A percentile compares a stretch with the other conserved stretches of the same genome.
phyloP scores from a whole-genome alignment of 2,329 filamentous ascomycete genomes.

The Penicillium vulpinum region DNA sequence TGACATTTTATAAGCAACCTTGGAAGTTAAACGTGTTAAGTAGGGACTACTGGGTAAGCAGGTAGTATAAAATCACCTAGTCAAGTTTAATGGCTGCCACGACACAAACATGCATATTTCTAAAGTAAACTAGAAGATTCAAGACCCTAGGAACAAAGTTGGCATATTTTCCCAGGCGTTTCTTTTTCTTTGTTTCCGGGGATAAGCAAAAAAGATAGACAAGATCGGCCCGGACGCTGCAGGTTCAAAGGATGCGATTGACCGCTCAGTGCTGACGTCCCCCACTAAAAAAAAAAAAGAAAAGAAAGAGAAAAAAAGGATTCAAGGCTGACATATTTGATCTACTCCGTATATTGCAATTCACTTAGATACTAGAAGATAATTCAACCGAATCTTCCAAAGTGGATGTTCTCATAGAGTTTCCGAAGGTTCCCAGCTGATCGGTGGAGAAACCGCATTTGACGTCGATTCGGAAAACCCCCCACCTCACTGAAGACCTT shows the following conservation, averaged over 20 bases:
- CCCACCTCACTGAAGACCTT: slow-evolving; percentile 23
- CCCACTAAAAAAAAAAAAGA: neutral
- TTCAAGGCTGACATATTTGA: neutral
- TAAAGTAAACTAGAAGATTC: neutral
- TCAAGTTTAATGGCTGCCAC: neutral
- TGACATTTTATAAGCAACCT: neutral
- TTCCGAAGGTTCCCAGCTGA: slow-evolving; percentile 30
- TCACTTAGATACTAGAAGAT: no score
- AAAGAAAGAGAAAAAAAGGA: neutral
- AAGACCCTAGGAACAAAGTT: neutral
- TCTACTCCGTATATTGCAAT: neutral
- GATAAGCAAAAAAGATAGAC: neutral
- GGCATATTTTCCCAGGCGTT: neutral
- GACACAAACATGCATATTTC: neutral
- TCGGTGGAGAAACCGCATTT: slow-evolving; percentile 37
- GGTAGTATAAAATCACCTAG: neutral
- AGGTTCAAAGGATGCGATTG: slow-evolving; percentile 12
- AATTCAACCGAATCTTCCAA: no score
- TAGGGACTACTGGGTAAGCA: neutral
- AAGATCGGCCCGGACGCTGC: slow-evolving; percentile 4
- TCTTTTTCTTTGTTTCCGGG: slow-evolving; percentile 5
- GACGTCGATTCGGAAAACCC: slow-evolving; percentile 33
- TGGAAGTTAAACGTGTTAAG: neutral
- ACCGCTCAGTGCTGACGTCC: slow-evolving; percentile 8
- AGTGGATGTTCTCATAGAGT: slow-evolving; percentile 23